Base-by-base conservation (phyloP, 2,329 filamentous ascomycete species). In the Colletotrichum godetiae region DNA sequence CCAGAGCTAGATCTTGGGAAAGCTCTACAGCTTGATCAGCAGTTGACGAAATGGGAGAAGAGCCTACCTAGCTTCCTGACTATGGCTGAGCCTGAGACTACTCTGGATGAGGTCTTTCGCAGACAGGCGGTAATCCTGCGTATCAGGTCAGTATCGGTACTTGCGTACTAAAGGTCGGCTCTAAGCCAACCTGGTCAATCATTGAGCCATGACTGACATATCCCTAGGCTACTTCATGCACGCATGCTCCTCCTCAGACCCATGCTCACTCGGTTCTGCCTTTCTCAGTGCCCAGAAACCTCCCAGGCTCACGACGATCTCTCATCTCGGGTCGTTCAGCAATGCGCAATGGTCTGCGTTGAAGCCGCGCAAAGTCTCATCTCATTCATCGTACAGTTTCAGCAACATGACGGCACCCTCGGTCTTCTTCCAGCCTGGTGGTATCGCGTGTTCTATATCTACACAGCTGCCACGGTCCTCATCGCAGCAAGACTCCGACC, bases 391-490 rank as follows among this genome's bases (percentile, higher is more conserved):
- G 75, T 79, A 1, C 66, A 79, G 13, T 78, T 82, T 53, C 80
- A 81, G n/a, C 74, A 76, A 0, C 71, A 76, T 6, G 80, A 84
- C 7, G 78, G 76, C 5, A 81, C 79, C 0, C 77, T 83, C 1
- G 81, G 81, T 0, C 74, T 83, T 0, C 74, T 84, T 0, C 83
- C 82, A 2, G 81, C 82, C 0, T 84, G 82, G 82, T 84, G 82
- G 82, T 83, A 84, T 56, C 76, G 82, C 0, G 77, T 84, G 0
- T 83, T 82, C 68, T 84, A 83, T 19, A 74, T 84, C 19, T 83
- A 82, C 76, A 80, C 81, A 0, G 82, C 82, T 0, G 80, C 82
- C 1, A 82, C 80, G 0, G 77, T 83, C 0, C 77, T 84, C 2
- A 80, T 84, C 3, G 82, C 81, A 0, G 82, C 82, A 1, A 81